Base-by-base conservation (phyloP, 176 grass and related monocot genomes). In the Carex littledalei region DNA sequence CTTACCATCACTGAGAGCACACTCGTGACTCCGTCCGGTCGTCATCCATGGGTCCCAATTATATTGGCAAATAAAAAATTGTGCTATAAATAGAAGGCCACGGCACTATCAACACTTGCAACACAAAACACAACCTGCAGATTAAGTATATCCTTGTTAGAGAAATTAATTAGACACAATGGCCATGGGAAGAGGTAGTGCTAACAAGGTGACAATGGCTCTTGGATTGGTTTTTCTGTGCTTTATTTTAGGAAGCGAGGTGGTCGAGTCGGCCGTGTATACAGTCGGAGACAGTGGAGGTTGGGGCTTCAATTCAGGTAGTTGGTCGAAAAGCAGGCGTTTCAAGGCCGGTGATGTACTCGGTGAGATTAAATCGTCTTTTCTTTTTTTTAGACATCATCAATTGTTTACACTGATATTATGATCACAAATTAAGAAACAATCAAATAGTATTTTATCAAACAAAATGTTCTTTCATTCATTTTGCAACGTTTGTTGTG, bases 101-200 rank as follows among this genome's bases (percentile, higher is more conserved):
- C 6, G 15, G 12, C 49, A 53, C 73, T 16, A 1, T 26, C 72
- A 32, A 55, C 73, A 77, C 49, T 77, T 24, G 13, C 73, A 53
- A 77, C 49, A 77, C 10, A 11, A 50, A 77, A 31, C 73, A 77
- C 22, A 17, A 63, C 20, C 60, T 62, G n/a, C 9, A 53, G 52
- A 66, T 73, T 50, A 73, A 6, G 63, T 47, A 82, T 47, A 77
- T 53, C 67, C 8, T 18, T 81, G 11, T 76, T 62, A 5, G 47
- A 31, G 3, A 2, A 74, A 56, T 3, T 1, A 11, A 34, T 3
- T 2, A 9, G 2, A 29, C 47, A 20, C 3, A 15, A 94, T 90
- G 87, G 92, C 88, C 85, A 90, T 88, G 90, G 92, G 86, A 94
- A 90, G 88, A 8, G 88, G 86, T 88, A 88, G 92, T 92, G 92